Percentiles rank a stretch among this genome's conserved stretches.
phyloP scores from a whole-genome alignment of 2,329 filamentous ascomycete genomes.

The Colletotrichum sansevieriae region DNA sequence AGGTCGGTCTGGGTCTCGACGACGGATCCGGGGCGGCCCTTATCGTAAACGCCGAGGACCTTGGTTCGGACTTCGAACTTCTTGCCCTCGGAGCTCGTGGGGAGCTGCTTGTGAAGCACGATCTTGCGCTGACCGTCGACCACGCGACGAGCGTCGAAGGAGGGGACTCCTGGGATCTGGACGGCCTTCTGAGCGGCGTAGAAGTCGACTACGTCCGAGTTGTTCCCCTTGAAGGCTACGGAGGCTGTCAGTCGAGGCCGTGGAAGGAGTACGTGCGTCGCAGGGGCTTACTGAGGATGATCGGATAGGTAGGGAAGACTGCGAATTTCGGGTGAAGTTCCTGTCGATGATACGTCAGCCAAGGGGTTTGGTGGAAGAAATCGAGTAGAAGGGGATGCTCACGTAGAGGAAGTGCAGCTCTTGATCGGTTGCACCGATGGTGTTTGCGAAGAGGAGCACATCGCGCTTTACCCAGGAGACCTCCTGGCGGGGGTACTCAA shows the following conservation, averaged over 20 bases:
- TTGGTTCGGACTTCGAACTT: conserved; percentile 83
- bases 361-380: not conserved
- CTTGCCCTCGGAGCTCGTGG: conserved; percentile 76
- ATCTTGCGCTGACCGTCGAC: conserved; percentile 89
- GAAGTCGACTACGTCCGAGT: conserved; percentile 86
- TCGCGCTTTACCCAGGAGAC: conserved; percentile 92
- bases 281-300: conserved; percentile 76
- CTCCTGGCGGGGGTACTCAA: conserved; percentile 81
- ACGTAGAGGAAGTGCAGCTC: conserved; percentile 96
- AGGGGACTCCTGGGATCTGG: conserved; percentile 81
- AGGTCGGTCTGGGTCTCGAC: conserved; percentile 83
- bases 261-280: not conserved
- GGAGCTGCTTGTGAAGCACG: conserved; percentile 81
- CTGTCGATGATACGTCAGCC: conserved; percentile 55
- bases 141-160: conserved; percentile 79
- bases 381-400: conserved; percentile 48
- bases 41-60: conserved; percentile 90
- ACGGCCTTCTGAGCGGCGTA: conserved; percentile 76
- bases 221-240: conserved; percentile 80
- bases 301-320: conserved; percentile 89
- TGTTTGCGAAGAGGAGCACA: conserved; percentile 88
- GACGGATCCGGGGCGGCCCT: conserved; percentile 85
- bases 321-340: conserved; percentile 89
- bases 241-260: conserved; percentile 27
- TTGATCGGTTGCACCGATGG: conserved; percentile 85